Conservation (phyloP, 805 yeast species). For the Hanseniaspora thailandica region DNA sequence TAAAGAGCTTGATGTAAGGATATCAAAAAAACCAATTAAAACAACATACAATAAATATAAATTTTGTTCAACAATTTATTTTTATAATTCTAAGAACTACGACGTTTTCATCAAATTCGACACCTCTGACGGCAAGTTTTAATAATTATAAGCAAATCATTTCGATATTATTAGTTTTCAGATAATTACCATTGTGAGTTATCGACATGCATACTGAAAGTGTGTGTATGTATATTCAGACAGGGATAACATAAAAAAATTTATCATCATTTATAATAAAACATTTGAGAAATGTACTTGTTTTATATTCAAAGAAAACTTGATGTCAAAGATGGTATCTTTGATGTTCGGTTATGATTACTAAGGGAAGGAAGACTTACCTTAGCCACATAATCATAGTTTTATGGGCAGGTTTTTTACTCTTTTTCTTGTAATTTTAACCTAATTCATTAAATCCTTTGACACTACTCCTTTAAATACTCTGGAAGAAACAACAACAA, state of each 20-base stretch:
- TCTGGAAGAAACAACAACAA: neutral
- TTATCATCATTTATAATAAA: slow-evolving; percentile 12
- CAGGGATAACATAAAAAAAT: slow-evolving; percentile 15
- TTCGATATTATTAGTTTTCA: neutral
- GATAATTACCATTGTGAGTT: slow-evolving; percentile 14
- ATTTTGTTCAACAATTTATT: too few species aligned
- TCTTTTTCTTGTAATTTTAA: too few species aligned
- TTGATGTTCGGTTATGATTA: neutral
- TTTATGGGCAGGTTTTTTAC: neutral
- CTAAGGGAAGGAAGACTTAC: neutral
- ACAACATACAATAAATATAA: neutral
- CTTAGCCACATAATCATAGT: neutral
- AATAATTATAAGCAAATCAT: neutral
- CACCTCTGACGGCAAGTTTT: neutral
- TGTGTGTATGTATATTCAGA: slow-evolving; percentile 16
- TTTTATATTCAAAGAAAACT: neutral
- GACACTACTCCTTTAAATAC: too few species aligned
- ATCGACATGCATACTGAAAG: slow-evolving; percentile 16
- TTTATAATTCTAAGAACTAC: too few species aligned
- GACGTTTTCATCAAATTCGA: too few species aligned
- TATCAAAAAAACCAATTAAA: too few species aligned
- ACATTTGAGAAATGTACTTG: neutral
- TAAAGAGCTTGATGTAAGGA: too few species aligned
- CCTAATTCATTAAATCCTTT: too few species aligned
- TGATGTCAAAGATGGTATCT: neutral